Evolutionary conservation across 2,329 filamentous ascomycete genomes (phyloP).

Genomic region (Dothistroma septosporum): DNA sequence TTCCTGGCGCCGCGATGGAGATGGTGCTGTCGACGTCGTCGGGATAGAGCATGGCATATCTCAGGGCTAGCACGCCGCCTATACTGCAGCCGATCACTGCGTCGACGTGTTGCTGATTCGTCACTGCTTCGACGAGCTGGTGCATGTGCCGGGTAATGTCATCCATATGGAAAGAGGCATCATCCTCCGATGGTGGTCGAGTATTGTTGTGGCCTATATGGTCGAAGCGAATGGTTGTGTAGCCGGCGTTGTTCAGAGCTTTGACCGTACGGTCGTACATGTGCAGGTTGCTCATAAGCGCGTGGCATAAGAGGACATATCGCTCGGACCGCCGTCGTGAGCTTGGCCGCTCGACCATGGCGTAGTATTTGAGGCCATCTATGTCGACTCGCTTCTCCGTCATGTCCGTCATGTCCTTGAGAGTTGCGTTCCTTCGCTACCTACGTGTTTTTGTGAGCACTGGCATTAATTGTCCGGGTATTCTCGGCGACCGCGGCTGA

Average conservation of each 20-base stretch:
- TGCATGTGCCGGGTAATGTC: constrained; percentile 27
- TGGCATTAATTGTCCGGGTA: background rate
- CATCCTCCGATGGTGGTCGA: constrained; percentile 6
- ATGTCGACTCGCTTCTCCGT: constrained; percentile 17
- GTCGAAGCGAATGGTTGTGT: constrained; percentile 30
- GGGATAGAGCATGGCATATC: constrained; percentile 29
- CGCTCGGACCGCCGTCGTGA: constrained; percentile 4
- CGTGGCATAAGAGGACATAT: constrained; percentile 27
- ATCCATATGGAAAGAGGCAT: constrained; percentile 22
- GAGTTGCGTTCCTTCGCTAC: constrained; percentile 5
- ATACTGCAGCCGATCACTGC: constrained; percentile 31
- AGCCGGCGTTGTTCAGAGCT: constrained; percentile 22
- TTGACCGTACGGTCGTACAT: constrained; percentile 29
- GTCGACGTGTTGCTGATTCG: constrained; percentile 14
- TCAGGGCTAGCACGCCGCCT: constrained; percentile 27
- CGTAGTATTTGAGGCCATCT: constrained; percentile 28
- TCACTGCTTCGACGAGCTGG: constrained; percentile 17
- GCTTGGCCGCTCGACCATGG: constrained; percentile 20
- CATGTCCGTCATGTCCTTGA: background rate
- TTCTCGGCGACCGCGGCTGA: background rate
- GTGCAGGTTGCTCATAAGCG: constrained; percentile 29
- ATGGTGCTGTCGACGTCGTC: constrained; percentile 22
- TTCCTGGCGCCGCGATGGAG: constrained; percentile 27
- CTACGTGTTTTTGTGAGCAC: background rate
- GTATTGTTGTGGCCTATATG: constrained; percentile 29